Conservation (phyloP, 352 stramenopile genomes). For the Ophiocytium majus region DNA sequence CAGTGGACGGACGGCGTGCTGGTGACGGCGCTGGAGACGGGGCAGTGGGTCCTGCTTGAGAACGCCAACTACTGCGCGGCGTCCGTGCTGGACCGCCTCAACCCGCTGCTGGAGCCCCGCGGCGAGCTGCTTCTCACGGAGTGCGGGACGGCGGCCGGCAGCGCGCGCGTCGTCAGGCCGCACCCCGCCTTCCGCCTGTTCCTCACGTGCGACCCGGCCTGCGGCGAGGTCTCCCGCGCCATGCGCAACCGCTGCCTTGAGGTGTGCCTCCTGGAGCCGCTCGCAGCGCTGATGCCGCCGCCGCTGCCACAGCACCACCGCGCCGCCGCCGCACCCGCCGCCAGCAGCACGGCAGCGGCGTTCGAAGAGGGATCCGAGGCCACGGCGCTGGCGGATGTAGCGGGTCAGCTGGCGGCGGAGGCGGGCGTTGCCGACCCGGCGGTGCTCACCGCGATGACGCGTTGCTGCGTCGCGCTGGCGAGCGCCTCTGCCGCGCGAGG, state of each 20-base stretch:
- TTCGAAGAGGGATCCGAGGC: background rate
- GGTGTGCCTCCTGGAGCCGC: conserved; percentile 38
- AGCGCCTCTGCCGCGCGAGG: background rate
- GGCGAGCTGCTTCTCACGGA: conserved; percentile 97
- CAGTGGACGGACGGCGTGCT: conserved; percentile 97
- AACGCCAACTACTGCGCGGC: conserved; percentile 98
- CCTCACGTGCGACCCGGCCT: conserved; percentile 92
- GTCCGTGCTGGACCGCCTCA: conserved; percentile 96
- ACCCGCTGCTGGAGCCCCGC: conserved; percentile 96
- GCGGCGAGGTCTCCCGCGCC: conserved; percentile 93
- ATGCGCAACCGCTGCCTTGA: conserved; percentile 99
- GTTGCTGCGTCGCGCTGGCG: background rate
- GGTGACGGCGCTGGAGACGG: conserved; percentile 92
- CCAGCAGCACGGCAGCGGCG: background rate
- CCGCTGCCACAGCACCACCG: background rate
- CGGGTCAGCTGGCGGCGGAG: conserved; percentile 4
- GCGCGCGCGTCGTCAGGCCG: conserved; percentile 86
- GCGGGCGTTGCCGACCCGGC: background rate
- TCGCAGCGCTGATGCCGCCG: background rate
- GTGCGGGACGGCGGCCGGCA: conserved; percentile 73
- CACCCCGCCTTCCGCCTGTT: conserved; percentile 98
- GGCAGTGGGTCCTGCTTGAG: conserved; percentile 98
- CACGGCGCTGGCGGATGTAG: background rate
- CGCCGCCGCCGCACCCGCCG: background rate
- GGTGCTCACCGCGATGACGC: background rate